phyloP scores from a whole-genome alignment of 2,329 filamentous ascomycete species.

The Paecilomyces niveus region DNA sequence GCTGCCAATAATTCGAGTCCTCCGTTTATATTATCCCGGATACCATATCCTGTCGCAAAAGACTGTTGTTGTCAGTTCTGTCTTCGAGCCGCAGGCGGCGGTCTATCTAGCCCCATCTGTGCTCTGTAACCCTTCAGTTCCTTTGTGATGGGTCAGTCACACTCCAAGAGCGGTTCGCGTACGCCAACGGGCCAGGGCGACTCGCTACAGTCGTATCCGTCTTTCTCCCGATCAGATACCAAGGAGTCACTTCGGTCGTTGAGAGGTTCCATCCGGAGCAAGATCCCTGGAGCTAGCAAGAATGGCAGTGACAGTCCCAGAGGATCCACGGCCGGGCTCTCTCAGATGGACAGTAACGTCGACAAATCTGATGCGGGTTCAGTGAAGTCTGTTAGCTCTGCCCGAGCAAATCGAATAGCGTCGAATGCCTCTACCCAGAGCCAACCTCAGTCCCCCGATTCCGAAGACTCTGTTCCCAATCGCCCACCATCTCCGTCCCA shows the following conservation, averaged over 20 bases:
- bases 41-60: not conserved
- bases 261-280: slow-evolving; percentile 71
- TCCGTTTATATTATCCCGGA: not conserved
- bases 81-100: slow-evolving; percentile 14
- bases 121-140: slow-evolving; percentile 20
- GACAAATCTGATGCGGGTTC: slow-evolving; percentile 68
- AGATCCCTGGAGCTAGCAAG: slow-evolving; percentile 61
- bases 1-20: not conserved
- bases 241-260: slow-evolving; percentile 87
- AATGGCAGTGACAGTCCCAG: slow-evolving; percentile 67
- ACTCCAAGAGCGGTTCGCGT: slow-evolving; percentile 37
- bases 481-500: slow-evolving; percentile 83
- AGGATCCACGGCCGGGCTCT: slow-evolving; percentile 59
- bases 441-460: slow-evolving; percentile 24
- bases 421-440: slow-evolving; percentile 18
- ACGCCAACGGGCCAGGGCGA: slow-evolving; percentile 50
- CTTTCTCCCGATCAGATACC: slow-evolving; percentile 86
- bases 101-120: slow-evolving; percentile 15
- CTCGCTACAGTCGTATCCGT: slow-evolving; percentile 76
- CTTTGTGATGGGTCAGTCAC: slow-evolving; percentile 44
- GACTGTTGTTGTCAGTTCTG: not conserved
- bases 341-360: slow-evolving; percentile 49
- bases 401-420: slow-evolving; percentile 16
- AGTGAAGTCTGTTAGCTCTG: slow-evolving; percentile 56
- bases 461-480: slow-evolving; percentile 45